These are phyloP conservation scores for Phascolomyces articulosus DNA, from an alignment of 371 early-diverging fungal species.

Conservation along the genomic window DNA sequence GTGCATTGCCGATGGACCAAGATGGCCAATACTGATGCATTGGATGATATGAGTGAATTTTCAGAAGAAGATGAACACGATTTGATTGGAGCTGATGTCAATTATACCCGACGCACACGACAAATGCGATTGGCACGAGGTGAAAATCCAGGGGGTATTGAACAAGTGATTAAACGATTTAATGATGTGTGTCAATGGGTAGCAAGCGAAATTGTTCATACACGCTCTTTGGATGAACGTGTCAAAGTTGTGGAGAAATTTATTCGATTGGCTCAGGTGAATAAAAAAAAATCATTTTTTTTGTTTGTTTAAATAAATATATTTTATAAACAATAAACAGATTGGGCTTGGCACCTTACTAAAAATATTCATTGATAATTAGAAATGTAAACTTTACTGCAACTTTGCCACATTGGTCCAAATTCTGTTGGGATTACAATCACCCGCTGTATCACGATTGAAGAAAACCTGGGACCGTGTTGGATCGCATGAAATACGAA, in stretches of 20 bases:
- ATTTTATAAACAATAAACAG: too few relatives aligned
- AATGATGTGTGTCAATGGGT: constrained; percentile 78
- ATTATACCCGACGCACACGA: constrained; percentile 21
- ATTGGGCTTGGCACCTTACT: too few relatives aligned
- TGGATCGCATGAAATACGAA: constrained; percentile 45
- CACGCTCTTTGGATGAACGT: constrained; percentile 54
- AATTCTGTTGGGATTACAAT: constrained; percentile 66
- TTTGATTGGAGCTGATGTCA: constrained; percentile 9
- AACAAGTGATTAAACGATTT: constrained; percentile 66
- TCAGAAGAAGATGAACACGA: constrained; percentile 14
- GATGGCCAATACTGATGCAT: constrained; percentile 21
- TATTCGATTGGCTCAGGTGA: constrained; percentile 72
- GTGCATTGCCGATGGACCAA: constrained; percentile 67
- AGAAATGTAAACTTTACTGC: constrained; percentile 67
- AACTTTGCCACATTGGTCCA: constrained; percentile 70
- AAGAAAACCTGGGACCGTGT: constrained; percentile 65
- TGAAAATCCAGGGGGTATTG: constrained; percentile 45
- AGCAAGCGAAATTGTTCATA: constrained; percentile 66
- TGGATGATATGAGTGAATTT: constrained; percentile 11
- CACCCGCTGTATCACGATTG: constrained; percentile 62
- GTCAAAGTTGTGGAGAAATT: constrained; percentile 73
- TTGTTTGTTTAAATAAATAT: neutral
- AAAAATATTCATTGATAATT: neutral
- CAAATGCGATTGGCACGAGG: constrained; percentile 17
- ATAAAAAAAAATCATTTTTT: neutral